Conservation (phyloP, 2,329 filamentous ascomycete species). For the Trichophyton schoenleinii region DNA sequence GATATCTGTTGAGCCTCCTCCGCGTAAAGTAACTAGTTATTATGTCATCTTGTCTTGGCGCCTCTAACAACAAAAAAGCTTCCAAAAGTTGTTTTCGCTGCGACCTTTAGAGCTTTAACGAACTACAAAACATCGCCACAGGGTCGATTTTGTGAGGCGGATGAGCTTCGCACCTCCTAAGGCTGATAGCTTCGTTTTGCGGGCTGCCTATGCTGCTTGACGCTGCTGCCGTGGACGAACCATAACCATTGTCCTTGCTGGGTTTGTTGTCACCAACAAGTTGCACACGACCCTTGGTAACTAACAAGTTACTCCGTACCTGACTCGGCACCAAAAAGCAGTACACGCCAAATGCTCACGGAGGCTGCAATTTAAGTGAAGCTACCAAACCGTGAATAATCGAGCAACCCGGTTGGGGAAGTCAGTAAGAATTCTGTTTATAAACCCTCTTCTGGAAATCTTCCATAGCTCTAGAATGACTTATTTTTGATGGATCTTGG, state of each 20-base stretch:
- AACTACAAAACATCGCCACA: not conserved
- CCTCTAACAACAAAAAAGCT: not conserved
- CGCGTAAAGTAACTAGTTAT: not conserved
- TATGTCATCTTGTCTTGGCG: slow-evolving; percentile 1
- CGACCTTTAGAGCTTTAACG: not conserved
- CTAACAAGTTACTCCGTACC: not conserved
- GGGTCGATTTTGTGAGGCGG: not conserved
- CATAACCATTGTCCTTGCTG: not conserved
- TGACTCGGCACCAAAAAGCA: not conserved
- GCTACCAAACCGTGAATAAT: not conserved
- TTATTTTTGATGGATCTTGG: not conserved
- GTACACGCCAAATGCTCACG: not conserved
- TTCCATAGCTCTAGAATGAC: not conserved
- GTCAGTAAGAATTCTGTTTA: not conserved
- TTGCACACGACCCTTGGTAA: slow-evolving; percentile 1
- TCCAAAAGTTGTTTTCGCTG: not conserved
- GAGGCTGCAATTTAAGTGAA: not conserved
- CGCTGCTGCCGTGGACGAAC: not conserved
- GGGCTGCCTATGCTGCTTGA: not conserved
- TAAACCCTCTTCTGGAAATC: not conserved
- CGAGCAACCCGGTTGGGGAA: not conserved
- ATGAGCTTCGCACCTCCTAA: not conserved
- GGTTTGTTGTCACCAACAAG: not conserved
- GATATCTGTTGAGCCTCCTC: not conserved
- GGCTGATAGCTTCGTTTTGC: not conserved